phyloP scores from a whole-genome alignment of 495 filamentous ascomycete genomes.

The Hypoxylon crocopeplum region DNA sequence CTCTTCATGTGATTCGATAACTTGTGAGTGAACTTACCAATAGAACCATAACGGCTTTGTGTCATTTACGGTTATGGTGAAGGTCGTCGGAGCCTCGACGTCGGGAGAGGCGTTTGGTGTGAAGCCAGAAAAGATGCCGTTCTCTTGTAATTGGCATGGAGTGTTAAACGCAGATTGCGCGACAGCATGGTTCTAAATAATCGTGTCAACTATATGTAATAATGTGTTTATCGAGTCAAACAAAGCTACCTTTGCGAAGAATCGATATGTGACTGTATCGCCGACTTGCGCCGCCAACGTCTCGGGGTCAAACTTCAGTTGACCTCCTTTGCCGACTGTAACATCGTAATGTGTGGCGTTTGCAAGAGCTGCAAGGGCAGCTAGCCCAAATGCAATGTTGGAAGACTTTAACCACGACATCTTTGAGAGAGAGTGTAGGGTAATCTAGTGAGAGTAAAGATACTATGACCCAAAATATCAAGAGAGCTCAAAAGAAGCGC shows the following conservation, averaged over 20 bases:
- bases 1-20: constrained; percentile 21
- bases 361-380: constrained; percentile 38
- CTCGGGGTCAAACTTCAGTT: constrained; percentile 47
- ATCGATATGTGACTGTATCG: constrained; percentile 65
- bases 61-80: constrained; percentile 63
- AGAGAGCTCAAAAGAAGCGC: background rate
- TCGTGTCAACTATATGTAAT: background rate
- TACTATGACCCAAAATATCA: background rate
- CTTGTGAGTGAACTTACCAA: constrained; percentile 43
- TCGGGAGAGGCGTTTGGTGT: constrained; percentile 44
- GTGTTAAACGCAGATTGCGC: constrained; percentile 62
- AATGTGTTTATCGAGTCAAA: background rate
- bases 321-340: constrained; percentile 46
- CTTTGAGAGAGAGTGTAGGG: constrained; percentile 3
- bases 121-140: constrained; percentile 59
- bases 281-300: constrained; percentile 41
- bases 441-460: background rate
- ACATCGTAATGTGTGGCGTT: constrained; percentile 43
- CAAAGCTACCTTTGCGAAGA: constrained; percentile 57
- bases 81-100: constrained; percentile 50
- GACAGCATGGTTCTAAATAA: constrained; percentile 63
- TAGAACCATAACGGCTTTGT: constrained; percentile 68
- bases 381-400: constrained; percentile 33
- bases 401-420: constrained; percentile 38
- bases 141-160: constrained; percentile 61